These are phyloP conservation scores for Lasiosphaeria ovina DNA, from an alignment of 495 filamentous ascomycete species.

Conservation along the genomic window DNA sequence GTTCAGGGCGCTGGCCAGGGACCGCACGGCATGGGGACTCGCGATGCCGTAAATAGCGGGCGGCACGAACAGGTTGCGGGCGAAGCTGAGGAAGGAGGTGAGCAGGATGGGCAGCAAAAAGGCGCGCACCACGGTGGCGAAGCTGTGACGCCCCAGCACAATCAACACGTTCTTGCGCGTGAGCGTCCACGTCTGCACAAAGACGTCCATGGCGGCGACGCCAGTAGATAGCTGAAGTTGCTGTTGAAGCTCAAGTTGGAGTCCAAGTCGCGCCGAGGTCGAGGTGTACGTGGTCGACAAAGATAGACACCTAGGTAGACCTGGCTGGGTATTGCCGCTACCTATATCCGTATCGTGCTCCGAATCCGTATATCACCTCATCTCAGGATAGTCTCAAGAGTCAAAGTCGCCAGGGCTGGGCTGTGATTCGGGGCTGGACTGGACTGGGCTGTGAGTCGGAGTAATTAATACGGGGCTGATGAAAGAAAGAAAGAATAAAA, in stretches of 20 bases:
- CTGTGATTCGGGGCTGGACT: too few species aligned
- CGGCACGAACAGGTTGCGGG: constrained; percentile 65
- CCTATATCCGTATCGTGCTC: too few species aligned
- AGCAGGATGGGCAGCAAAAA: constrained; percentile 71
- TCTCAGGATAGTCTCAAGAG: too few species aligned
- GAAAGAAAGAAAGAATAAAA: too few species aligned
- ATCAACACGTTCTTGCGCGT: constrained; percentile 72
- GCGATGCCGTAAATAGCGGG: constrained; percentile 69
- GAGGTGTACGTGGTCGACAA: too few species aligned
- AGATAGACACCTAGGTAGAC: too few species aligned
- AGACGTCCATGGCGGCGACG: constrained; percentile 18
- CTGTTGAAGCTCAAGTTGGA: background rate
- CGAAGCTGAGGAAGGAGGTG: constrained; percentile 64
- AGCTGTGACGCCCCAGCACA: constrained; percentile 59
- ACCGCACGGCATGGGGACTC: constrained; percentile 51
- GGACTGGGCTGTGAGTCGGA: too few species aligned
- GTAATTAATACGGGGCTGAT: too few species aligned
- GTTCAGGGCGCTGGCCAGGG: constrained; percentile 58
- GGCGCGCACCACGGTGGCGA: constrained; percentile 64
- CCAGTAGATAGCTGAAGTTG: background rate
- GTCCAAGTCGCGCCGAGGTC: too few species aligned
- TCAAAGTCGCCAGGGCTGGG: too few species aligned
- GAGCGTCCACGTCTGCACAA: constrained; percentile 70
- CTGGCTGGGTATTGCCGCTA: too few species aligned
- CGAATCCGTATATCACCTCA: too few species aligned